Conservation (phyloP, 805 yeast genomes). For the Wickerhamiella brachini region DNA sequence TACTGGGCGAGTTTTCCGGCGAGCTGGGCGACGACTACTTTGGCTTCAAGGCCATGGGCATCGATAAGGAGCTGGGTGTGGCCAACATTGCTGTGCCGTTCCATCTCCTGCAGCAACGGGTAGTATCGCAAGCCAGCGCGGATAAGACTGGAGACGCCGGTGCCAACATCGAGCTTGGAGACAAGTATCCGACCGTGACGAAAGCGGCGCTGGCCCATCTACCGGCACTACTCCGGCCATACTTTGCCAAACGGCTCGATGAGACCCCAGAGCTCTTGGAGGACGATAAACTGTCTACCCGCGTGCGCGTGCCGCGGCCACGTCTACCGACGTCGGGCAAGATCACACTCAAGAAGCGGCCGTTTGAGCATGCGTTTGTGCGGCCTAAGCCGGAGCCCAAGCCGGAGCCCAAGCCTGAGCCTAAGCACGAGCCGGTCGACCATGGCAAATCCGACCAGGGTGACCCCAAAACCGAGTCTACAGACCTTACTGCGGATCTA, state of each 20-base stretch:
- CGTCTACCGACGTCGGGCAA: constrained; percentile 13
- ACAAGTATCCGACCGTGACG: constrained; percentile 37
- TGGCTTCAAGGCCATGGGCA: constrained; percentile 87
- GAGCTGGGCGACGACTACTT: constrained; percentile 96
- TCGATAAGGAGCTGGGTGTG: constrained; percentile 82
- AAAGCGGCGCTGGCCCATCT: constrained; percentile 39
- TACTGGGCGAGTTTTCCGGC: constrained; percentile 87
- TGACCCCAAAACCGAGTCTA: not conserved
- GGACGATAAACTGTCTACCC: constrained; percentile 75
- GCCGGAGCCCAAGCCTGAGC: not conserved
- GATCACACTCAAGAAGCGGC: constrained; percentile 40
- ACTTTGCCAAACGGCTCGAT: constrained; percentile 27
- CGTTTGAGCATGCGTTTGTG: constrained; percentile 16
- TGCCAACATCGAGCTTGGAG: constrained; percentile 35
- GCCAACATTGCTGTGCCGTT: constrained; percentile 78
- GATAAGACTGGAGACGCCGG: constrained; percentile 25
- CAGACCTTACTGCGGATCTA: not conserved
- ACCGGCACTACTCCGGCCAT: constrained; percentile 45
- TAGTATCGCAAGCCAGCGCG: constrained; percentile 18
- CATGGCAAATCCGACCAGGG: not conserved
- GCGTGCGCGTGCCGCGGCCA: constrained; percentile 52
- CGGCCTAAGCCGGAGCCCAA: constrained; percentile 6
- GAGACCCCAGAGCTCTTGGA: constrained; percentile 33
- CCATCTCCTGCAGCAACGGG: constrained; percentile 51
- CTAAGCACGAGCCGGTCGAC: not conserved